Evolutionary conservation across 2,329 filamentous ascomycete species (phyloP), one percentile per base, ranked within the genome.

Genomic region (Alternaria dauci): DNA sequence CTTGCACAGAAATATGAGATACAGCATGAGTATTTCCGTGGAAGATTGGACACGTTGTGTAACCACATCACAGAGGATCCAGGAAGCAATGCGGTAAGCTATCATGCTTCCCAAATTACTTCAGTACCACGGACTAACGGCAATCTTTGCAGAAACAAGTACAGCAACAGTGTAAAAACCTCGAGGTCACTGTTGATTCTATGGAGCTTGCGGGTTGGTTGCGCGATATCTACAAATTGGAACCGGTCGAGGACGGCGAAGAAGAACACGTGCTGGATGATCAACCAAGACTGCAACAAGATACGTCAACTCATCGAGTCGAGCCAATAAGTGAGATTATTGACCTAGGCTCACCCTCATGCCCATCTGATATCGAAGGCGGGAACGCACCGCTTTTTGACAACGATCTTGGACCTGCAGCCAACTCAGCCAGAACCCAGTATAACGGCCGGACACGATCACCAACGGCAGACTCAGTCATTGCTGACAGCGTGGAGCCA

Each of bases 151-250:
- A 60, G 58, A 69, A 76, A 1, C 82, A 88, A 14, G 72, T 95
- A 14, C 78, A 81, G 26, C 79, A 77, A 6, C 86, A 88, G 68
- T 88, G 88, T 50, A 77, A 79, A 11, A 84, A 80, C 36, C 79
- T 96, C 55, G 88, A 94, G 60, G 80, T 82, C 5, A 92, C 84
- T 4, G 78, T 97, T 1, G 84, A 86, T 36, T 85, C 90, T 55
- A 85, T 86, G 50, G 81, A 89, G 69, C 76, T 86, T 39, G 74
- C 83, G 8, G 70, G 72, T 28, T 87, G 83, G 82, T 81, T 80
- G 28, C 34, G 32, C 8, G 46, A 48, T 2, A 66, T 75, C 8
- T 75, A 73, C 60, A 55, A 59, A 18, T 14, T 62, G 32, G 50
- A 58, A 14, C 56, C 59, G 14, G 47, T 57, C 32, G 20, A 25